Base-by-base conservation (phyloP, 768 basidiomycete genomes). In the Daedaleopsis sinensis region DNA sequence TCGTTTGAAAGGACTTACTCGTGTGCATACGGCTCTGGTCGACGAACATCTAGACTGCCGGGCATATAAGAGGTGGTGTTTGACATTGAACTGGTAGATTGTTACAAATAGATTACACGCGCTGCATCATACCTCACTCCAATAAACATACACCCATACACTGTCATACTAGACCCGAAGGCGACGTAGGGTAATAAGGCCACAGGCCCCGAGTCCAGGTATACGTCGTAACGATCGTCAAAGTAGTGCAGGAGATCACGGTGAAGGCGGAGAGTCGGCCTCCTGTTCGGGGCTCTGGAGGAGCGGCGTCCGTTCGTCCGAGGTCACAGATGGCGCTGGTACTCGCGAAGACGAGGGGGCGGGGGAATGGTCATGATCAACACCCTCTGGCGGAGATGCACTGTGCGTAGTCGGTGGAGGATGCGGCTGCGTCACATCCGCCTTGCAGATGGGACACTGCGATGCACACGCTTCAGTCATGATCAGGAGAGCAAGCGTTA, bases 401-500 rank as follows among this genome's bases (percentile, higher is more conserved):
- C 16, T 49, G 19, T 49, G 47, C 7, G 47, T 6, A 7, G 21
- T 24, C 19, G 47, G 47, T 1, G 47, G 11, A 13, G 47, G 47
- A 19, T 61, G 63, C 2, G 70, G 67, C 36, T 85, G 84, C 1
- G 94, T 96, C 51, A 97, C 93, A 70, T 97, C 94, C 52, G 91
- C 88, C 73, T 96, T 93, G 77, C 94, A 97, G 3, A 95, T 81
- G 6, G 94, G 94, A 68, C 94, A 97, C 94, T 96, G 27, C 38
- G 19, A 49, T 35, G 23, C 21, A 32, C 13, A 42, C 39, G 5
- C 13, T 7, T 23, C 0, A 57, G 61, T 32, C 19, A 61, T 53
- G 62, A 46, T 37, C 55, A 55, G 32, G 64, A 57, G 32, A 37
- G 53, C 57, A 60, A 58, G 6, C 39, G 38, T 27, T 24, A 19